Evolutionary conservation across 495 filamentous ascomycete species (phyloP).

Genomic region (Annulohypoxylon bovei): DNA sequence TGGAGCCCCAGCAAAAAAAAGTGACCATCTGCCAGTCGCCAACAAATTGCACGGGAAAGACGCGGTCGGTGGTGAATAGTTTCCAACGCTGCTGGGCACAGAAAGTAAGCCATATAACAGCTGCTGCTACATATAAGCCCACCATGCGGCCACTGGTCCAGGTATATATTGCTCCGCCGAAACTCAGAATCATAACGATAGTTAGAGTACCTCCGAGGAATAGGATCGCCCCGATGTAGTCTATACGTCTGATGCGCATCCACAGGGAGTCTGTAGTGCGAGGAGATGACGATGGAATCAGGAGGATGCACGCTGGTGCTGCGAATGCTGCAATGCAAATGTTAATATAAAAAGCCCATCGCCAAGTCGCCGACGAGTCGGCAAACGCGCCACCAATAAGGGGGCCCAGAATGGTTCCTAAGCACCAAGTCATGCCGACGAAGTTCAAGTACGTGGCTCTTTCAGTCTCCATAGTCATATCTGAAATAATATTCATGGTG

Average conservation of each 20-base stretch:
- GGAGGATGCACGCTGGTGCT: slow-evolving; percentile 65
- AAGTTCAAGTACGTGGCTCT: slow-evolving; percentile 56
- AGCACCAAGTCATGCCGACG: slow-evolving; percentile 54
- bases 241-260: not conserved
- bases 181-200: too few relatives aligned
- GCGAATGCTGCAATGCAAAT: slow-evolving; percentile 64
- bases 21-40: too few relatives aligned
- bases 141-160: too few relatives aligned
- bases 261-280: too few relatives aligned
- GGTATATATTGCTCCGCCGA: too few relatives aligned
- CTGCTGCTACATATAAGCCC: too few relatives aligned
- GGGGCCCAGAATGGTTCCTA: slow-evolving; percentile 62
- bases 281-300: not conserved
- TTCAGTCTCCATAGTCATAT: slow-evolving; percentile 52
- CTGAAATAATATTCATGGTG: slow-evolving; percentile 52
- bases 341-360: slow-evolving; percentile 79
- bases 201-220: too few relatives aligned
- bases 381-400: slow-evolving; percentile 71
- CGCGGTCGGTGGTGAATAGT: too few relatives aligned
- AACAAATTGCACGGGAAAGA: too few relatives aligned
- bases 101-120: too few relatives aligned
- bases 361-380: slow-evolving; percentile 60
- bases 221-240: not conserved
- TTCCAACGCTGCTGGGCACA: too few relatives aligned
- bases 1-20: too few relatives aligned